phyloP scores from a whole-genome alignment of 1,284 basidiomycete genomes.

The Testicularia cyperi region DNA sequence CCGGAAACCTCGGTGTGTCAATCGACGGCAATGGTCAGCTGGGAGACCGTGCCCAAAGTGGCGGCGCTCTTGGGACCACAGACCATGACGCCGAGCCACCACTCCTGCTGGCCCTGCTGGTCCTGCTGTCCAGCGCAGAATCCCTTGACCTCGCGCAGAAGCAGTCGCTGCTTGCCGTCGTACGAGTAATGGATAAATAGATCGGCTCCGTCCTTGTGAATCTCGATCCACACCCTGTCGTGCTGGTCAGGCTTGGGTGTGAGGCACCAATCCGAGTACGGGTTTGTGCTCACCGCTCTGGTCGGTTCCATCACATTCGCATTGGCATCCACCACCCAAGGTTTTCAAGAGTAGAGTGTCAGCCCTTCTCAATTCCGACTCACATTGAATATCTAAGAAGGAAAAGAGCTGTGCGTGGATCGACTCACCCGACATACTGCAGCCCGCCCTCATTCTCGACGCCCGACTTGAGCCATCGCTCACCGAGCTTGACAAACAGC shows the following conservation, averaged over 20 bases:
- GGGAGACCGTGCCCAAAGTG: conserved; percentile 6
- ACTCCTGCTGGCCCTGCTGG: conserved; percentile 2
- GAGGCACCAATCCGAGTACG: conserved; percentile 32
- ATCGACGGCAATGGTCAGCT: too few species aligned
- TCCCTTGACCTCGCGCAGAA: conserved; percentile 26
- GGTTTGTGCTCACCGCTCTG: conserved; percentile 17
- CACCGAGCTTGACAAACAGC: conserved; percentile 6
- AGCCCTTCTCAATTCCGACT: too few species aligned
- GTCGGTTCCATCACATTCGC: background rate
- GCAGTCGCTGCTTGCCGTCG: background rate
- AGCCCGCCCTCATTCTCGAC: conserved; percentile 20
- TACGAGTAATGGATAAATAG: conserved; percentile 23
- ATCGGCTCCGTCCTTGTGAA: conserved; percentile 18
- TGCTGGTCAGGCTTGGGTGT: conserved; percentile 2
- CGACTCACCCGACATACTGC: conserved; percentile 19
- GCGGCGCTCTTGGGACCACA: conserved; percentile 13
- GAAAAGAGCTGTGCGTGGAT: background rate
- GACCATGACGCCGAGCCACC: conserved; percentile 36
- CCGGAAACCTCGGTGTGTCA: too few species aligned
- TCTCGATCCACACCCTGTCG: conserved; percentile 11
- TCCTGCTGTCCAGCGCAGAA: conserved; percentile 2
- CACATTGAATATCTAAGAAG: too few species aligned
- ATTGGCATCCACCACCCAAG: too few species aligned
- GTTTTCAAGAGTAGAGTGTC: too few species aligned
- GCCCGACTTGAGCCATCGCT: conserved; percentile 16